A percentile compares a stretch with the other conserved stretches of the same genome.
These are phyloP conservation scores for Boletus smithii DNA, from an alignment of 1,284 basidiomycete species.

Conservation along the genomic window DNA sequence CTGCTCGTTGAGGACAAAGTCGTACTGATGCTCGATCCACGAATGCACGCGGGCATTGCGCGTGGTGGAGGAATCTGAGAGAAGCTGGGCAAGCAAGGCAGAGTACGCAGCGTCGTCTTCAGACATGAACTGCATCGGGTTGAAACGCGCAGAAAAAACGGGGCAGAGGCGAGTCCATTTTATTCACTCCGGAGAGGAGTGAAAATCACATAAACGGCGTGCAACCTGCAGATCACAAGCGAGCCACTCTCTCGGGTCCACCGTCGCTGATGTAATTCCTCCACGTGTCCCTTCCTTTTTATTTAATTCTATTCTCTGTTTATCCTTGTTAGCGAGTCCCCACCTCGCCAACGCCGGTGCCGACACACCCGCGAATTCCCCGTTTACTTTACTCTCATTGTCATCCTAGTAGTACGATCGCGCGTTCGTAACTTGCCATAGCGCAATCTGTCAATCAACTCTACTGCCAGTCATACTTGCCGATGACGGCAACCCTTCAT, in stretches of 20 bases:
- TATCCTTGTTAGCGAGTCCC: too few relatives aligned
- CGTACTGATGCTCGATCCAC: slow-evolving; percentile 35
- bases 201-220: neutral
- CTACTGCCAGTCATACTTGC: too few relatives aligned
- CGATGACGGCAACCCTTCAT: too few relatives aligned
- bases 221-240: neutral
- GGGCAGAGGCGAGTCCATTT: neutral
- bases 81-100: slow-evolving; percentile 27
- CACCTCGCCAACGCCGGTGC: too few relatives aligned
- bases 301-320: too few relatives aligned
- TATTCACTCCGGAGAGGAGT: neutral
- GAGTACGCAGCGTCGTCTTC: slow-evolving; percentile 33
- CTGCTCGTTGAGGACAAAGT: slow-evolving; percentile 32
- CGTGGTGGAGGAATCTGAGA: slow-evolving; percentile 20
- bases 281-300: too few relatives aligned
- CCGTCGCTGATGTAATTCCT: too few relatives aligned
- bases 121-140: slow-evolving; percentile 22
- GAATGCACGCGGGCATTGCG: slow-evolving; percentile 33
- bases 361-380: too few relatives aligned
- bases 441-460: too few relatives aligned
- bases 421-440: too few relatives aligned
- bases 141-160: neutral
- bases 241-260: neutral
- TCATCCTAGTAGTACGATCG: too few relatives aligned
- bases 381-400: too few relatives aligned